phyloP scores from a whole-genome alignment of 2,329 filamentous ascomycete genomes.

The Diaporthe eres region DNA sequence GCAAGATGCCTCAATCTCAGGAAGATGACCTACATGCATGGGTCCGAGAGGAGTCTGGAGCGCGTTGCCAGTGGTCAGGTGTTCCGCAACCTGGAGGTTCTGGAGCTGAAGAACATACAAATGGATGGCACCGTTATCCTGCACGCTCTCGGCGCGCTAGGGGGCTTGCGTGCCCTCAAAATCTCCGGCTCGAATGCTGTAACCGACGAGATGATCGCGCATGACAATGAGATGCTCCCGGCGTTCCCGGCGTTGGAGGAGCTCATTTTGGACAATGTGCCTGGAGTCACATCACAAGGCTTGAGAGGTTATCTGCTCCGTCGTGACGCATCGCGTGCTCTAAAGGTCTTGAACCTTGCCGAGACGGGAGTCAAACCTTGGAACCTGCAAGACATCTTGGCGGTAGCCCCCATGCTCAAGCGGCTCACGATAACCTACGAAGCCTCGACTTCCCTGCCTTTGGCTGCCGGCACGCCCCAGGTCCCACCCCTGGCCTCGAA shows the following conservation, averaged over 20 bases:
- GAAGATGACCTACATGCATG: conserved; percentile 88
- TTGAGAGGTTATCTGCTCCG: conserved; percentile 77
- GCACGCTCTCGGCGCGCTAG: conserved; percentile 77
- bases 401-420: conserved; percentile 68
- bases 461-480: conserved; percentile 56
- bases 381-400: conserved; percentile 72
- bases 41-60: conserved; percentile 84
- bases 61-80: conserved; percentile 74
- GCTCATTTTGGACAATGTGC: conserved; percentile 79
- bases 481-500: conserved; percentile 77
- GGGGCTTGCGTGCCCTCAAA: conserved; percentile 79
- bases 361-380: conserved; percentile 78
- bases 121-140: conserved; percentile 80
- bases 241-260: conserved; percentile 82
- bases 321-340: conserved; percentile 69
- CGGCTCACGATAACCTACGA: conserved; percentile 69
- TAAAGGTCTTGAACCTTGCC: conserved; percentile 79
- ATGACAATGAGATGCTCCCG: conserved; percentile 74
- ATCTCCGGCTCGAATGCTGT: conserved; percentile 78
- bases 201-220: conserved; percentile 80
- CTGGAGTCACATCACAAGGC: conserved; percentile 79
- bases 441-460: conserved; percentile 65
- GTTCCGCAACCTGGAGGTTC: conserved; percentile 80
- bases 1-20: conserved; percentile 85
- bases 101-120: conserved; percentile 78